Base-by-base conservation (phyloP, 1,139 yeast genomes). In the Candida tunisiensis region DNA sequence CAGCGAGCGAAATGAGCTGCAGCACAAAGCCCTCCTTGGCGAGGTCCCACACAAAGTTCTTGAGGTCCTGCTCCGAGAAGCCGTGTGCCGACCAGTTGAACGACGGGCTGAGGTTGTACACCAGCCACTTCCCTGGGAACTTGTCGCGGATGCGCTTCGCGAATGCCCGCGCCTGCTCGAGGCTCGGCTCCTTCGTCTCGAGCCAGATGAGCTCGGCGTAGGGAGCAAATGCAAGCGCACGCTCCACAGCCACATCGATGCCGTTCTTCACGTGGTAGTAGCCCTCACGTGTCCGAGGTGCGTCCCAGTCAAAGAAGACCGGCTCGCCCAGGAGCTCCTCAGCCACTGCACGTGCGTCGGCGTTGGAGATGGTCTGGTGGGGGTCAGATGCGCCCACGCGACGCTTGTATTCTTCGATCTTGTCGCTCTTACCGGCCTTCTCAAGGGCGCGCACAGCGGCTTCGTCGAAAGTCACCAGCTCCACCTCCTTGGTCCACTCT, bases 81-180 rank as follows among this genome's bases (percentile, higher is more conserved):
- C 74, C 74, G 31, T 65, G 68, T 1, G 60, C 62, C 20, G 55
- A 45, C 73, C 74, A 69, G 44, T 69, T 67, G 51, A 69, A 69
- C 21, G 67, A 59, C 11, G 74, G 75, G 16, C 68, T 60, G 30
- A 69, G 48, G 40, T 69, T 69, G 43, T 69, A 69, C 4, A 69
- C 74, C 12, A 68, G 51, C 55, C 66, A 63, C 39, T 60, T 64
- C 16, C 60, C 57, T n/a, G 75, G 74, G 38, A 49, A 57, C 21
- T 52, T 41, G 11, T 48, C 52, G 32, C 60, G 69, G 32, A 69
- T 62, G 28, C 49, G 45, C 11, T 45, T 41, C 10, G 74, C 69
- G 44, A 69, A 64, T 4, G 45, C 49, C 33, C 49, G 51, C 6
- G 74, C 74, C 40, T 67, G 69, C 26, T 51, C 40, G 15, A 67